Base-by-base conservation (phyloP, 2,329 filamentous ascomycete genomes). In the Chrysoporthe deuterocubensis region DNA sequence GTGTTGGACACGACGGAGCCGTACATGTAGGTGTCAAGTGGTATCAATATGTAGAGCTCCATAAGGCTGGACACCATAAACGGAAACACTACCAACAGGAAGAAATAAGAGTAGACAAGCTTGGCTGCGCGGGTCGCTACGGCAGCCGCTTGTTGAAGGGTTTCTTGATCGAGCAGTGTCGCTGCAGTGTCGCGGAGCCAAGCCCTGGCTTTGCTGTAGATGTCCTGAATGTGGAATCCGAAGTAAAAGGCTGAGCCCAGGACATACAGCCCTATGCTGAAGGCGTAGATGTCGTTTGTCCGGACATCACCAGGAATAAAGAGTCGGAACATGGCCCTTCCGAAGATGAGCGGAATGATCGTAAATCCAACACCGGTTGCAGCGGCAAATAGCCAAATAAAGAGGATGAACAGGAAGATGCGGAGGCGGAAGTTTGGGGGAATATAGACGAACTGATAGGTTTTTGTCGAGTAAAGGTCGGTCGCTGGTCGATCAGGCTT, bases 231-330 rank as follows among this genome's bases (percentile, higher is more conserved):
- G 75, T 90, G 87, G 71, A 89, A 81, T 40, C 85, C 72, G 54
- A 86, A 79, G 76, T 94, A 97, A 2, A 87, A 81, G 1, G 87
- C 75, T 4, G 87, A 88, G 13, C 92, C 93, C 4, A 97, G 83
- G 37, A 93, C 82, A 76, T 96, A 97, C 52, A 97, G 86, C 16
- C 96, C 96, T 42, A 96, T 89, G 64, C 93, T 97, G 77, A 97
- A 97, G 14, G 96, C 95, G 74, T 99, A 98, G 37, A 99, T 92
- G 77, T 99, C 96, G 78, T 98, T 99, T 75, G 95, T 91, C 52
- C 87, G 87, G 60, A 92, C 86, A 70, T 92, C 85, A 0, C 84
- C 80, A 4, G 93, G 92, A 54, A 97, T 88, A 44, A 94, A 80
- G 40, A 85, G 81, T 59, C 89, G 88, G 76, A 97, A 92, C 70